Evolutionary conservation across 164 flowering plant species (phyloP), one percentile per base, ranked within the genome.

Genomic region (Houttuynia cordata): DNA sequence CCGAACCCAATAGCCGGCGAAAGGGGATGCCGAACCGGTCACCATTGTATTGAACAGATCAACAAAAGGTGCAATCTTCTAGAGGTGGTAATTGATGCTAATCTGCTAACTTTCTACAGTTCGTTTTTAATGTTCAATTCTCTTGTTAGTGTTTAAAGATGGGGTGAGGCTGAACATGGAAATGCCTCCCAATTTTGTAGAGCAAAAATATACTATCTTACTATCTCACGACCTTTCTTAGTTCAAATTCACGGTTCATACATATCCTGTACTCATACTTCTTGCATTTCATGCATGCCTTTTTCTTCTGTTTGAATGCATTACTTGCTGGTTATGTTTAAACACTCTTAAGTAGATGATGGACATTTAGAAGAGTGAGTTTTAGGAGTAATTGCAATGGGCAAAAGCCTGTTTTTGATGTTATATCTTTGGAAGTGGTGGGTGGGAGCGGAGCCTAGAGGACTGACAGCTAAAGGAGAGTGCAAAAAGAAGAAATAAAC

Each of bases 21-120:
- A 86, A 88, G 80, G 73, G 81, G 24, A 71, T 71, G 8, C 96
- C 96, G 0, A 79, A 81, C 47, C 67, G 96, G 71, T 73, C 96
- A 20, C 91, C 96, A 2, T 74, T 88, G 13, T 77, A 78, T 58
- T 83, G 76, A 79, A 30, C 37, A 30, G 37, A n/a, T n/a, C n/a
- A n/a, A 30, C 37, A 30, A 30, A 30, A 23, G 58, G 0, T 40
- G 41, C 17, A 18, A 20, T 51, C 6, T 6, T 50, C 4, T 15
- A 24, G 8, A 20, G 39, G 55, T 40, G 1, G 69, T 64, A 58
- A 22, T 6, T 22, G 37, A 30, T 30, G 37, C 37, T 30, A 30
- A 30, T 30, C 37, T 30, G 8, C 25, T 24, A 21, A 21, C 56
- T 22, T 21, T 53, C 7, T 53, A 21, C 24, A 4, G 56, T 53